Evolutionary conservation across 1,284 basidiomycete species (phyloP).

Genomic region (Sporisorium exsertum): DNA sequence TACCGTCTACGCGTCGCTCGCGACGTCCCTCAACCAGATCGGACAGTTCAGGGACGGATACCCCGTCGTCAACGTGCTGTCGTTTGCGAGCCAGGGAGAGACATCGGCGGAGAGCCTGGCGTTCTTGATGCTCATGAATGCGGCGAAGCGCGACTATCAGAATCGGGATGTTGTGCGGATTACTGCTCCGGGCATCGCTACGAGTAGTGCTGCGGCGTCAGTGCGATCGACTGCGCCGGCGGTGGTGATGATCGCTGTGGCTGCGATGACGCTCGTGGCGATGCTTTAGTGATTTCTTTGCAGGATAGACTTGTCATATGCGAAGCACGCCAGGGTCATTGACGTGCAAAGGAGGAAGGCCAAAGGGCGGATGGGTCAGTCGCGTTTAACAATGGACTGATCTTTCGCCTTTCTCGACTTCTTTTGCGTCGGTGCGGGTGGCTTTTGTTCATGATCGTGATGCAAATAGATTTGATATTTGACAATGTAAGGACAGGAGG

Average conservation of each 20-base stretch:
- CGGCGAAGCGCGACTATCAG: slow-evolving; percentile 61
- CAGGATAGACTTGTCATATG: slow-evolving; percentile 1
- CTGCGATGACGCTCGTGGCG: slow-evolving; percentile 2
- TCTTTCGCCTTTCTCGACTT: background rate
- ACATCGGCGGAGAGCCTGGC: slow-evolving; percentile 61
- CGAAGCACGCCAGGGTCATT: background rate
- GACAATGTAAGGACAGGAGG: background rate
- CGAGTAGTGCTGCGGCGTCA: slow-evolving; percentile 11
- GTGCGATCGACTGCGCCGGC: background rate
- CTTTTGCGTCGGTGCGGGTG: slow-evolving; percentile 1
- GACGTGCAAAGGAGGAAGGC: background rate
- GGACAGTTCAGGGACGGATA: slow-evolving; percentile 49
- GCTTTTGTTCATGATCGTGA: background rate
- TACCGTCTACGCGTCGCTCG: slow-evolving; percentile 53
- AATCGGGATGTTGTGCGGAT: slow-evolving; percentile 39
- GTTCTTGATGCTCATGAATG: slow-evolving; percentile 60
- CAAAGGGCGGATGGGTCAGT: slow-evolving; percentile 12
- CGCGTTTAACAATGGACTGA: slow-evolving; percentile 34
- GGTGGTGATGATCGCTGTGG: background rate
- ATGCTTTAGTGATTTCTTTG: slow-evolving; percentile 4
- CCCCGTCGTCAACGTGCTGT: slow-evolving; percentile 60
- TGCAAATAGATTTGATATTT: background rate
- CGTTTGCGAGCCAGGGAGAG: slow-evolving; percentile 45
- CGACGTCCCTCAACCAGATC: slow-evolving; percentile 40
- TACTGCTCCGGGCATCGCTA: slow-evolving; percentile 21